Evolutionary conservation across 2,329 filamentous ascomycete species (phyloP), one percentile per base, ranked within the genome.

Genomic region (Fusarium praegraminearum): DNA sequence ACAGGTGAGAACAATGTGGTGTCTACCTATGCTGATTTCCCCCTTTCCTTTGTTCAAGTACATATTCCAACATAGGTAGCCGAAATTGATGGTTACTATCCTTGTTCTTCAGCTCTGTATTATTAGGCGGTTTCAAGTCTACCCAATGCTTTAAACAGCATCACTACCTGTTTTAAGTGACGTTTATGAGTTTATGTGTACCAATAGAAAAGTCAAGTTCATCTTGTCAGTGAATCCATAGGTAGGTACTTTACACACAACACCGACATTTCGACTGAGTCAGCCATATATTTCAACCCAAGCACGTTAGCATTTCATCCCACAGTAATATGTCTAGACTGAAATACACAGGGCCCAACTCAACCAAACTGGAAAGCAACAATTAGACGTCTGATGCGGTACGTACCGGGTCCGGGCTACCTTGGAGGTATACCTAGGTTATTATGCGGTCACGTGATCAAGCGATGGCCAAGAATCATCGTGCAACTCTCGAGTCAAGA

Each of bases 371-470:
- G 22, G n/a, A 30, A 35, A 26, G 18, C 13, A 15, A 24, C 8
- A 20, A 7, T 36, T 15, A 15, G 46, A 11, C 11, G 5, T 15
- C 40, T 1, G 12, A 22, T 36, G 41, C 11, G 28, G 57, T 47
- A 60, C 57, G 50, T 55, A 46, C 50, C n/a, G 12, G 7, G 18
- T 43, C 18, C 9, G 16, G 8, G 10, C n/a, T 32, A 9, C 20
- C 20, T 22, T 22, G 20, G 20, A 22, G 20, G 20, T 22, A 22
- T 22, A n/a, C n/a, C n/a, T 18, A n/a, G 22, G 22, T n/a, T 43
- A 41, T 45, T 18, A 5, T 8, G 4, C 1, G 10, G 13, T 69
- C 66, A 69, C 66, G 65, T 69, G 66, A 65, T 9, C 7, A 26
- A 4, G 5, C 40, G 38, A 41, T 36, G 66, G 45, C 12, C 36